Evolutionary conservation across 345 rosid species (phyloP).

Genomic region (Ceriops decandra): DNA sequence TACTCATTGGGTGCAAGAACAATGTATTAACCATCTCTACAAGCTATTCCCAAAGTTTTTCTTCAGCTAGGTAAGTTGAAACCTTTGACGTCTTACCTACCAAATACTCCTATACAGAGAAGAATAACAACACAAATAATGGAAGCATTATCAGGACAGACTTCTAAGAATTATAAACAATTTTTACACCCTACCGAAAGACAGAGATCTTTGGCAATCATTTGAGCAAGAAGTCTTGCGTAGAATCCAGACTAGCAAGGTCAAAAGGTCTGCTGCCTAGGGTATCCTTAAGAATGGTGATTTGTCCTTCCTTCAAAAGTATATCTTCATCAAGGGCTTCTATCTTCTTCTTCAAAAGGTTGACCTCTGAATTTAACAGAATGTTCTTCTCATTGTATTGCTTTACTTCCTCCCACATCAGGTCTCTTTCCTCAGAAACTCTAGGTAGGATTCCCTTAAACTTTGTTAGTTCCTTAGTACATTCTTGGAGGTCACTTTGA

Average conservation of each 20-base stretch:
- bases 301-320: conserved; percentile 84
- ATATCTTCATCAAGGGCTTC: conserved; percentile 73
- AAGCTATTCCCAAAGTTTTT: background rate
- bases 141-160: conserved; percentile 7
- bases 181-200: conserved; percentile 8
- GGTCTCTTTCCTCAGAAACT: conserved; percentile 73
- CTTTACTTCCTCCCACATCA: conserved; percentile 79
- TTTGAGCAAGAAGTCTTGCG: conserved; percentile 27
- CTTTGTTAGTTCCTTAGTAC: conserved; percentile 45
- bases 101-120: background rate
- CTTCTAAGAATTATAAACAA: conserved; percentile 28
- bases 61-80: conserved; percentile 8
- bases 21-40: no score
- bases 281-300: conserved; percentile 77
- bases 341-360: conserved; percentile 54
- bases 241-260: conserved; percentile 52
- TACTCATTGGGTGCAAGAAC: no score
- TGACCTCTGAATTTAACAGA: conserved; percentile 70
- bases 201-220: conserved; percentile 5
- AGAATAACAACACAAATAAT: background rate
- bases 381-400: conserved; percentile 77
- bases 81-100: background rate
- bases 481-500: conserved; percentile 61
- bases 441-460: conserved; percentile 53
- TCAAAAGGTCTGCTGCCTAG: conserved; percentile 47